Conservation (phyloP, 225 moss, liverwort and hornwort species). For the Polytrichum formosum region DNA sequence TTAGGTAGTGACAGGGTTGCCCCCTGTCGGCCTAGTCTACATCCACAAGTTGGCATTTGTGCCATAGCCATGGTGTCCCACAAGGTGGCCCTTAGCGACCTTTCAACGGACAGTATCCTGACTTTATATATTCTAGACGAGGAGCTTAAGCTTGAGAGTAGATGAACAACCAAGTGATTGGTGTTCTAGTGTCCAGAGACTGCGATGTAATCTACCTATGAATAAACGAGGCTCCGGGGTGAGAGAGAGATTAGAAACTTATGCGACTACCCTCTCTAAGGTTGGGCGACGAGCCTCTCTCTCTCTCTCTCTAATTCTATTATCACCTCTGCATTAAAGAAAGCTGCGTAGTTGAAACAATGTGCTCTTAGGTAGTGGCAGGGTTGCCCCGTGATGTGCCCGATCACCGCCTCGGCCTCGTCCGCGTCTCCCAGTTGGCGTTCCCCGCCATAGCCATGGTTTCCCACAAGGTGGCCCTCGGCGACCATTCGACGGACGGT, state of each 20-base stretch:
- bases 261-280: too few species aligned
- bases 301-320: too few species aligned
- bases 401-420: background rate
- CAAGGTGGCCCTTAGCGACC: background rate
- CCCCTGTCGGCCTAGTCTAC: background rate
- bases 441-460: background rate
- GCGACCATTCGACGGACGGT: background rate
- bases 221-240: too few species aligned
- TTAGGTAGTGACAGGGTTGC: background rate
- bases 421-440: background rate
- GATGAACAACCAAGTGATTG: too few species aligned
- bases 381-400: conserved; percentile 1
- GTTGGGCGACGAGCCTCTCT: too few species aligned
- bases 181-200: too few species aligned
- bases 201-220: too few species aligned
- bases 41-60: background rate
- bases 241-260: too few species aligned
- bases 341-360: conserved; percentile 4
- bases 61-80: background rate
- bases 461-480: background rate
- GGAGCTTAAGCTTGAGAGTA: too few species aligned
- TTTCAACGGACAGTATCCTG: background rate
- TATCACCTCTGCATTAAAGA: background rate
- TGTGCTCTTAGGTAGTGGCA: conserved; percentile 1
- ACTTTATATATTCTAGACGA: too few species aligned